A percentile compares a stretch with the other conserved stretches of the same genome.
Evolutionary conservation across 352 stramenopile species (phyloP).

Genomic region (Globisporangium cylindrosporum): DNA sequence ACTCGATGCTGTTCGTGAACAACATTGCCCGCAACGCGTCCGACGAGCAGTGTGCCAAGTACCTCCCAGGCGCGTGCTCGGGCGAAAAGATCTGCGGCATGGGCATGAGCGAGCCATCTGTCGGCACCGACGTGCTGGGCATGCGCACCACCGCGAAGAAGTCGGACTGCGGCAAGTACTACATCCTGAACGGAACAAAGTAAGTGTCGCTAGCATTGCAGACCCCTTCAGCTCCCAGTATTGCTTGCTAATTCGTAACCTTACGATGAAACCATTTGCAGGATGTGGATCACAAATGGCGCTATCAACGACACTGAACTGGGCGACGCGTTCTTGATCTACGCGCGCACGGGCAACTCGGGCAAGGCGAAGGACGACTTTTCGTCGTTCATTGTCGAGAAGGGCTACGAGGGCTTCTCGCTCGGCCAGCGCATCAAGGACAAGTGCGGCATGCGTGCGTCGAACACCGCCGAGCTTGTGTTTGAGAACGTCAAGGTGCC

Average conservation of each 20-base stretch:
- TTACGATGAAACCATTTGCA: slow-evolving; percentile 15
- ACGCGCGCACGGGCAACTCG: slow-evolving; percentile 92
- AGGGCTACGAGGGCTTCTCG: slow-evolving; percentile 94
- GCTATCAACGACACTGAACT: slow-evolving; percentile 93
- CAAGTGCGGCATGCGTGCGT: slow-evolving; percentile 98
- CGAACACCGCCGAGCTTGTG: slow-evolving; percentile 97
- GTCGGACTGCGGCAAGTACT: slow-evolving; percentile 86
- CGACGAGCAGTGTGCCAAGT: slow-evolving; percentile 83
- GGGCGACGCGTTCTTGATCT: slow-evolving; percentile 98
- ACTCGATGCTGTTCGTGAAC: slow-evolving; percentile 94
- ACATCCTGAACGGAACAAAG: slow-evolving; percentile 88
- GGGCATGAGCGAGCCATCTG: slow-evolving; percentile 98
- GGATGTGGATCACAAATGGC: slow-evolving; percentile 99
- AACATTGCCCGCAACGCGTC: slow-evolving; percentile 91
- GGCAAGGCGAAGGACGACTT: slow-evolving; percentile 89
- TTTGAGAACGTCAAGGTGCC: slow-evolving; percentile 97
- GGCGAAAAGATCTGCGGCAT: slow-evolving; percentile 97
- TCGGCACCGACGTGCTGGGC: slow-evolving; percentile 93
- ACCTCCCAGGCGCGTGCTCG: slow-evolving; percentile 90
- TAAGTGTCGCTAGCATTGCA: slow-evolving; percentile 22
- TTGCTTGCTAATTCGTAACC: background rate
- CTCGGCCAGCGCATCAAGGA: slow-evolving; percentile 98
- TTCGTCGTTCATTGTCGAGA: slow-evolving; percentile 98
- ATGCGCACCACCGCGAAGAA: slow-evolving; percentile 95
- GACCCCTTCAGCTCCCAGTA: background rate